Evolutionary conservation across 805 yeast species (phyloP), one percentile per base, ranked within the genome.

Genomic region (Ogataea siamensis): DNA sequence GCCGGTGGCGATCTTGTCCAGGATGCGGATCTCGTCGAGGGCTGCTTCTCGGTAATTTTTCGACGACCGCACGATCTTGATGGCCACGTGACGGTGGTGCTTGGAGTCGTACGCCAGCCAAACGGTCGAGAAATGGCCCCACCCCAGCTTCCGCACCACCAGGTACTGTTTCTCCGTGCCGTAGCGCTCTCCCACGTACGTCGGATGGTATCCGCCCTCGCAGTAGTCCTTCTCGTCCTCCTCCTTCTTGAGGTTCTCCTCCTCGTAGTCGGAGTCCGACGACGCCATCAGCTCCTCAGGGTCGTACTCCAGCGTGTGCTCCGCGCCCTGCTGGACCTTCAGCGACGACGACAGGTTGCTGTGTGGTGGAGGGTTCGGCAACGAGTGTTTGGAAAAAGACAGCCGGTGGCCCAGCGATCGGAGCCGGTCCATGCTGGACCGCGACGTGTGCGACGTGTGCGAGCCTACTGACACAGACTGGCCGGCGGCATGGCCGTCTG

Each of bases 71-170:
- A 79, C 83, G 45, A 80, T 73, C 51, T 80, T 80, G 48, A 80
- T 65, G 15, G 85, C 85, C 40, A 76, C 82, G 49, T 76, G 80
- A 19, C 64, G 53, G 12, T 63, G 62, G 11, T 50, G 28, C 3
- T 47, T 39, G 2, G 57, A 45, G 36, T 71, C 74, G 34, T 54
- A 58, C 1, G 83, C 83, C 19, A 80, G 57, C 85, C 85, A 80
- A n/a, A 80, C 86, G 1, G 85, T 78, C 26, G 82, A 74, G 49
- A 80, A 80, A 51, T 79, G 83, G 23, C 87, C 86, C 83, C 83
- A 78, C 3, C 87, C 87, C 7, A 80, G 61, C 54, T 79, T 79
- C 19, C 83, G 61, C 14, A 75, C 63, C 17, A 78, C 60, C 7
- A 62, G 52, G 54, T 78, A 78, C 39, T 68, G 63, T 39, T 66